Base-by-base conservation (phyloP, 768 basidiomycete species). In the Inosperma sp. region DNA sequence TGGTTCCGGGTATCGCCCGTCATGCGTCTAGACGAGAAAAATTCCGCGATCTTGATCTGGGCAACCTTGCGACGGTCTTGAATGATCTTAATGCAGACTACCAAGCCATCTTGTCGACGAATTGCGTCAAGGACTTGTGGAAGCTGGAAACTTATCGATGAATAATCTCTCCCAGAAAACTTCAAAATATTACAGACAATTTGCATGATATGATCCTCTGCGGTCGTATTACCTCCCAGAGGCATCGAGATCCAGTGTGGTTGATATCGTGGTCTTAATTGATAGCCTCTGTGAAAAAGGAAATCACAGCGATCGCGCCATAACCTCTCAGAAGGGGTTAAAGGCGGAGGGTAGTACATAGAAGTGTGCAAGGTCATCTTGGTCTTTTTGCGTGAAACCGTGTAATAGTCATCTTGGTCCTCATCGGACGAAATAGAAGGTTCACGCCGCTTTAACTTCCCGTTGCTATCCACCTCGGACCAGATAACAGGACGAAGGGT, bases 81-180 rank as follows among this genome's bases (percentile, higher is more conserved):
- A 21, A 65, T 62, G 55, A 62, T 59, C 52, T 68, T 68, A 30
- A 68, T 48, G 49, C 66, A 68, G 13, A 68, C 63, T 17, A 62
- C 58, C 23, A 57, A 41, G 7, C 65, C 62, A 40, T 68, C 62
- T 25, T 57, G 40, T 12, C 50, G 41, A 29, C 62, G 50, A 22
- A 60, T 59, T 9, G 60, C 66, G 43, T 68, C 66, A 27, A 68
- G 40, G 30, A 68, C 58, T 46, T 62, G 61, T 8, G 61, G 59
- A 19, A 62, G 52, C 66, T 68, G 16, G 12, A 54, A 9, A 26
- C 45, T 27, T 26, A 39, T 33, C 16, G 51, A 37, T 23, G 27
- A 33, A 21, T 33, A 34, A 33, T 35, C 51, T 49, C 10, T 37
- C 42, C 6, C 40, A 43, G 26, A 35, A 21, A 35, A 40, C 19